Conservation (phyloP, 805 yeast species). For the Clavispora vitiphila region DNA sequence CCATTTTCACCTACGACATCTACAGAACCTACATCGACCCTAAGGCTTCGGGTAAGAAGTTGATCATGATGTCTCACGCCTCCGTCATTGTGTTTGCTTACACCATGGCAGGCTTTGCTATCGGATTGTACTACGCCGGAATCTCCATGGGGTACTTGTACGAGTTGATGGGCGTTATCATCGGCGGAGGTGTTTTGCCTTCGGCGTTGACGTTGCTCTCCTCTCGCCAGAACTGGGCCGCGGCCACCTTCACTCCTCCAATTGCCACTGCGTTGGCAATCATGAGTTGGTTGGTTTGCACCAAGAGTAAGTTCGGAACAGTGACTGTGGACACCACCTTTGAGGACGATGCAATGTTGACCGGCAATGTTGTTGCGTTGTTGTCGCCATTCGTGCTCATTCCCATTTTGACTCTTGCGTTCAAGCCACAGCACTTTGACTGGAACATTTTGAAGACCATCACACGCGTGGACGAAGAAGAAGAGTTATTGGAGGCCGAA, state of each 20-base stretch:
- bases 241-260: conserved; percentile 74
- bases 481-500: conserved; percentile 49
- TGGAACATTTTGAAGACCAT: conserved; percentile 60
- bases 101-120: conserved; percentile 76
- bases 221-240: conserved; percentile 56
- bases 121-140: conserved; percentile 76
- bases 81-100: conserved; percentile 55
- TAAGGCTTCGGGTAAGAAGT: conserved; percentile 65
- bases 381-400: conserved; percentile 63
- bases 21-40: conserved; percentile 80
- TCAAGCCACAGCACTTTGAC: conserved; percentile 71
- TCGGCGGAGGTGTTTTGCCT: conserved; percentile 83
- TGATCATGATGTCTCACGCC: conserved; percentile 64
- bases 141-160: conserved; percentile 84
- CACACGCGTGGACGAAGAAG: conserved; percentile 66
- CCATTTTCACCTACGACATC: conserved; percentile 80
- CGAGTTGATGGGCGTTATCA: conserved; percentile 84
- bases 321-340: conserved; percentile 52
- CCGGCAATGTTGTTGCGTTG: conserved; percentile 82
- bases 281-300: conserved; percentile 46
- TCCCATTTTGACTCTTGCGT: conserved; percentile 59
- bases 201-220: conserved; percentile 63
- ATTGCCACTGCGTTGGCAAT: conserved; percentile 72
- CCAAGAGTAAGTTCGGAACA: conserved; percentile 29
- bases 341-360: conserved; percentile 81